These are phyloP conservation scores for Suillus tomentosus DNA, from an alignment of 768 basidiomycete species.

Conservation along the genomic window DNA sequence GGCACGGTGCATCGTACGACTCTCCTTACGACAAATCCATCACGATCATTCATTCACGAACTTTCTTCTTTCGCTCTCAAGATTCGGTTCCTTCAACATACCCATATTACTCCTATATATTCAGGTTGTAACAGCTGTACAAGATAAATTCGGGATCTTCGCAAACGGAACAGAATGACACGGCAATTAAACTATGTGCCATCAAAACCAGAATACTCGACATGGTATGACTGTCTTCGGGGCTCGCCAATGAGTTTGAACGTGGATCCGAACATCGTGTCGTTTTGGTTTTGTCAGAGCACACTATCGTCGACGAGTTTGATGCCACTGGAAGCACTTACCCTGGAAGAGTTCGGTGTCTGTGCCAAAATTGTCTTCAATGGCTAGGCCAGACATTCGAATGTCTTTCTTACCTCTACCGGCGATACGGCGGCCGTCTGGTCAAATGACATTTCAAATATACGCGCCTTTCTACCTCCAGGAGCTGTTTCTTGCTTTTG, in stretches of 20 bases:
- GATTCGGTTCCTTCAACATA: constrained; percentile 27
- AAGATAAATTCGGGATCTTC: constrained; percentile 6
- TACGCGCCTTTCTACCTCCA: not conserved
- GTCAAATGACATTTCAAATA: not conserved
- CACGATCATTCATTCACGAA: constrained; percentile 34
- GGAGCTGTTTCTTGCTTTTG: not conserved
- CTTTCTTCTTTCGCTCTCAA: constrained; percentile 20
- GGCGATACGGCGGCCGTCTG: not conserved
- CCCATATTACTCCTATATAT: constrained; percentile 36
- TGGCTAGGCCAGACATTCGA: not conserved
- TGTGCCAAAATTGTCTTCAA: not conserved
- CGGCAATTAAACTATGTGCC: not conserved
- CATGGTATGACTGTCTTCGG: not conserved
- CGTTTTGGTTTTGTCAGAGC: not conserved
- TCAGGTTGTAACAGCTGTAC: constrained; percentile 15
- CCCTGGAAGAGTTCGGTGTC: not conserved
- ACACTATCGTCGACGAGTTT: not conserved
- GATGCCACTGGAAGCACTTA: not conserved
- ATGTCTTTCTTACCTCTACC: not conserved
- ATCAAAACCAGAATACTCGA: not conserved
- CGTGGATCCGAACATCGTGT: not conserved
- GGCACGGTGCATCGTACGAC: constrained; percentile 7
- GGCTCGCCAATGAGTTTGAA: not conserved
- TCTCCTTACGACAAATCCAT: constrained; percentile 31
- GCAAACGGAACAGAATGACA: not conserved